Evolutionary conservation across 164 flowering plant genomes (phyloP), one percentile per base, ranked within the genome.

Genomic region (Berberis thunbergii): DNA sequence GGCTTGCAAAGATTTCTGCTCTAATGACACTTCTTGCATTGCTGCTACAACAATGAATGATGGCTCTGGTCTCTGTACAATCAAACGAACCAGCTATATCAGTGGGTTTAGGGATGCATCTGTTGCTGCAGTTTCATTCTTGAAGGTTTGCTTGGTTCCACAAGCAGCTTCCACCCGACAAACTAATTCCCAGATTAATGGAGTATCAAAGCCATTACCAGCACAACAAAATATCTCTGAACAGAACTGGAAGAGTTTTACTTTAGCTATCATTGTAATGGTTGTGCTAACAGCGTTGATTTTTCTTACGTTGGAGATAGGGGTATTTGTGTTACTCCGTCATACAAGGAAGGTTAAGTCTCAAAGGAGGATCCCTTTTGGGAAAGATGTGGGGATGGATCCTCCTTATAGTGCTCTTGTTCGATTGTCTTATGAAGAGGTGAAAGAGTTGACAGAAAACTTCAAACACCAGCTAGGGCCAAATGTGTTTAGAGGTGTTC

Each of bases 61-160:
- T 67, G 87, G 87, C n/a, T 80, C 86, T 1, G 84, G 87, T 48
- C 54, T 75, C 57, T 83, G 87, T 72, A 77, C 79, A 0, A 60
- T 83, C 53, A 79, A 80, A 69, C 62, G 80, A 68, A 80, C 84
- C 2, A 60, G 72, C 61, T 83, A 75, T 70, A 61, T 83, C 26
- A 79, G 83, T 41, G 86, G 86, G 45, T 80, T 75, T 62, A 65
- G 65, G 60, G 65, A 66, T 57, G 76, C 78, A 38, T 76, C 78
- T 53, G 59, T 65, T 6, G 69, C 75, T 43, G 71, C 83, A 3
- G 63, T 63, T 60, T 80, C 84, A 1, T 83, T 72, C 74, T 54
- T 80, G 75, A 80, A 80, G 62, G 77, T 75, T n/a, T 83, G 86
- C 63, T 70, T 70, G 48, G 79, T 77, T 65, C 86, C 86, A 56